Conservation (phyloP, 495 filamentous ascomycete species). For the Penicillium atrosanguineum region DNA sequence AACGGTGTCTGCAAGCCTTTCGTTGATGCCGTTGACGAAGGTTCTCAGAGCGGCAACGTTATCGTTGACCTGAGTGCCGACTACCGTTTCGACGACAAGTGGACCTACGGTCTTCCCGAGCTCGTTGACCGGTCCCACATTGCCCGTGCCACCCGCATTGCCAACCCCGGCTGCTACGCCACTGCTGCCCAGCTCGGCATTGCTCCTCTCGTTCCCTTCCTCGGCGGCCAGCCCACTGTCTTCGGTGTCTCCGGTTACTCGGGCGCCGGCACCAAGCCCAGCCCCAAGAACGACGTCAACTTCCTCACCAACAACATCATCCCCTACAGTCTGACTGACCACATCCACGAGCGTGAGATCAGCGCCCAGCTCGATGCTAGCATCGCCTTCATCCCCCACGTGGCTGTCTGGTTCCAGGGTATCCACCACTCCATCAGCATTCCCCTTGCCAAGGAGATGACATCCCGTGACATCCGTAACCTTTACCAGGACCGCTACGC, state of each 20-base stretch:
- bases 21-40: slow-evolving; percentile 84
- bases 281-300: slow-evolving; percentile 92
- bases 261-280: slow-evolving; percentile 93
- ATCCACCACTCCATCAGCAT: slow-evolving; percentile 92
- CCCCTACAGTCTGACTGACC: slow-evolving; percentile 88
- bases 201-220: slow-evolving; percentile 73
- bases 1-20: slow-evolving; percentile 97
- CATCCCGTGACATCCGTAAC: slow-evolving; percentile 86
- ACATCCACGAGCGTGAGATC: slow-evolving; percentile 96
- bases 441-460: slow-evolving; percentile 79
- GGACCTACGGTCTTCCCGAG: slow-evolving; percentile 96
- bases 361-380: slow-evolving; percentile 69
- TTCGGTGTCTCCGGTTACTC: slow-evolving; percentile 97
- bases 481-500: slow-evolving; percentile 96
- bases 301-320: slow-evolving; percentile 86
- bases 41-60: slow-evolving; percentile 66
- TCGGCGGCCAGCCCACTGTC: slow-evolving; percentile 77
- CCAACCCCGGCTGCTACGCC: slow-evolving; percentile 95
- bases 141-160: slow-evolving; percentile 78
- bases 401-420: slow-evolving; percentile 96
- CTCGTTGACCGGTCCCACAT: slow-evolving; percentile 75
- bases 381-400: slow-evolving; percentile 90
- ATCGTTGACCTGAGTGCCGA: slow-evolving; percentile 94
- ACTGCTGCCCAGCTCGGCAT: slow-evolving; percentile 95
- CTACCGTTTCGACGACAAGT: slow-evolving; percentile 85